Base-by-base conservation (phyloP, 2,329 filamentous ascomycete species). In the Mariannaea sp. region DNA sequence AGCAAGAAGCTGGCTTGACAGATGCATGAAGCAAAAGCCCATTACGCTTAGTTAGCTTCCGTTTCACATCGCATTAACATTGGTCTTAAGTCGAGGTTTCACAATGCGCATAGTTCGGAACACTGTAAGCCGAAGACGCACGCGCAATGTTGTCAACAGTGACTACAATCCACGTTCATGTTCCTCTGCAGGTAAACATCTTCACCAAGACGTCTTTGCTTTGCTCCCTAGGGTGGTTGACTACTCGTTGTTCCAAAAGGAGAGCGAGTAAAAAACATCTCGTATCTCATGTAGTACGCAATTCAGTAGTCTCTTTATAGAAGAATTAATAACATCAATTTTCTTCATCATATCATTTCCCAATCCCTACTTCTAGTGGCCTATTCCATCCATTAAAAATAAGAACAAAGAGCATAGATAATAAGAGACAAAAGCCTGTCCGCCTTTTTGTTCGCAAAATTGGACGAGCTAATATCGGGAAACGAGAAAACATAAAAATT, bases 331-430 rank as follows among this genome's bases (percentile, higher is more conserved):
- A 45, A 39, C 45, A 38, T 49, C 51, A 33, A 49, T 43, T 22
- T 24, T 39, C 49, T 53, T 56, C 62, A 62, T 65, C 62, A 65
- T 62, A 60, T 65, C 59, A 64, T 65, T 65, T 65, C 62, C 59
- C 65, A 57, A 65, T 60, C 62, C 62, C 62, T 64, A 35, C 49
- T 48, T 16, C 42, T 49, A 47, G 32, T 42, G 58, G 62, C 60
- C 62, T 64, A 61, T 60, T n/a, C 60, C 53, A 13, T n/a, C 60
- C 53, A 60, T 57, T 47, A 50, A 56, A 64, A 46, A 51, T n/a
- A 45, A 26, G 46, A 13, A 19, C 42, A 46, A 19, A 57, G 47
- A 49, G 49, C 43, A 43, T 57, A 36, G 45, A 45, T 17, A 33
- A 35, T 17, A 20, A 19, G 36, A 32, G 27, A 44, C 32, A 30